Percentiles rank a stretch among this genome's conserved stretches.
Evolutionary conservation across 2,329 filamentous ascomycete species (phyloP).

Genomic region (Rhynchosporium secalis): DNA sequence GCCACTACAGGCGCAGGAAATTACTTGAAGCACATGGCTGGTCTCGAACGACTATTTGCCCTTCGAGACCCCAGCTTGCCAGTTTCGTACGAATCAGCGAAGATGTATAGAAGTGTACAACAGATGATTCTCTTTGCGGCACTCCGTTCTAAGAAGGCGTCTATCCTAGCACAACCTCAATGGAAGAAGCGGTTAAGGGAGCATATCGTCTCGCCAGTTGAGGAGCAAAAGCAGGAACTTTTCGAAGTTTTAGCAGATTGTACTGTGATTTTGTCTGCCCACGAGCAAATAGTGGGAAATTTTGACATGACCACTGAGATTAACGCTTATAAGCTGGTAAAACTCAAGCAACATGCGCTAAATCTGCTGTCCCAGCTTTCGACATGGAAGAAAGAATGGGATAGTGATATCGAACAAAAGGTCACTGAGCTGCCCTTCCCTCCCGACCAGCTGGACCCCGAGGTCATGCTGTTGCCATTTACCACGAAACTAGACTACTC

Average conservation of each 20-base stretch:
- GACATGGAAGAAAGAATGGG: constrained; percentile 17
- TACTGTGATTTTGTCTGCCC: constrained; percentile 31
- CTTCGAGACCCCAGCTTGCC: constrained; percentile 30
- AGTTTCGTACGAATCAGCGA: constrained; percentile 25
- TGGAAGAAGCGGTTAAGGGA: constrained; percentile 34
- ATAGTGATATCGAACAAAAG: constrained; percentile 7
- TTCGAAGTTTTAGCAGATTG: constrained; percentile 39
- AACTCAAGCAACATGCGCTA: constrained; percentile 10
- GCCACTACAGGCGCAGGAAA: constrained; percentile 34
- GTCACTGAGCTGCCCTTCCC: constrained; percentile 2
- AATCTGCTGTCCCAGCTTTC: constrained; percentile 13
- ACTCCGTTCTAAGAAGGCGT: constrained; percentile 20
- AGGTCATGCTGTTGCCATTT: constrained; percentile 10
- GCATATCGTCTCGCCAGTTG: constrained; percentile 22
- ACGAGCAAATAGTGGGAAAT: constrained; percentile 17
- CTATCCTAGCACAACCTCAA: constrained; percentile 35
- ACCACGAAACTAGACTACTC: constrained; percentile 13
- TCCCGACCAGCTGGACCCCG: neutral
- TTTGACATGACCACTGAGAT: neutral
- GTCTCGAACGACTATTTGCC: constrained; percentile 35
- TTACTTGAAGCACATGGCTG: constrained; percentile 38
- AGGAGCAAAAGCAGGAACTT: constrained; percentile 34
- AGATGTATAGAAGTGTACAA: constrained; percentile 20
- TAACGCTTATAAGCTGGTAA: neutral
- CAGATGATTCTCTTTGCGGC: constrained; percentile 19